These are phyloP conservation scores for Raddia guianensis DNA, from an alignment of 176 grass and related monocot species.

Conservation along the genomic window DNA sequence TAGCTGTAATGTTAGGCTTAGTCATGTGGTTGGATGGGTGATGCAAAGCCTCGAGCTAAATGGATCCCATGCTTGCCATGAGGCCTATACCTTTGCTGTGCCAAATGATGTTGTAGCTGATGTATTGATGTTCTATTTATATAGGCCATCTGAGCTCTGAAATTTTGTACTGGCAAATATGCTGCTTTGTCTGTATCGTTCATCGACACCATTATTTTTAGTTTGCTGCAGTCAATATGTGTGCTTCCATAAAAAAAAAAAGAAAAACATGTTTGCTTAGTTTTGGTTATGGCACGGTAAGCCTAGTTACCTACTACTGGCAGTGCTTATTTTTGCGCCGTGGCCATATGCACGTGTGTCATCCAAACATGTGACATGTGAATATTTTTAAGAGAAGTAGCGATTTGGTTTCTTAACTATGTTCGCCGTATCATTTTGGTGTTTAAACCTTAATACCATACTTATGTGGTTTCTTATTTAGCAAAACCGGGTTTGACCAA, in stretches of 20 bases:
- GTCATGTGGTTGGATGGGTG: conserved; percentile 32
- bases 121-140: conserved; percentile 48
- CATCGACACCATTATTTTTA: background rate
- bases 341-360: background rate
- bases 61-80: conserved; percentile 26
- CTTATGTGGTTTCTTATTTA: no score
- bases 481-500: no score
- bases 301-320: background rate
- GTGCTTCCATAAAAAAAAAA: no score
- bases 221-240: background rate
- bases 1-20: conserved; percentile 53
- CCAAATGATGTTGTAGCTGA: conserved; percentile 45
- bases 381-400: no score
- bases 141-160: conserved; percentile 34
- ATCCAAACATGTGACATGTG: no score
- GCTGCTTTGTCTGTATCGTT: background rate
- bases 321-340: background rate
- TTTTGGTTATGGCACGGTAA: background rate
- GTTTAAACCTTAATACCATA: no score
- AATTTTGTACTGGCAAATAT: conserved; percentile 30
- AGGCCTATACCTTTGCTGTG: conserved; percentile 27
- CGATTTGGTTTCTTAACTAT: no score
- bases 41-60: conserved; percentile 17
- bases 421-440: no score
- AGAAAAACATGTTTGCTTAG: no score